These are phyloP conservation scores for Paracamarosporium sp. DNA, from an alignment of 2,329 filamentous ascomycete genomes.

Conservation along the genomic window DNA sequence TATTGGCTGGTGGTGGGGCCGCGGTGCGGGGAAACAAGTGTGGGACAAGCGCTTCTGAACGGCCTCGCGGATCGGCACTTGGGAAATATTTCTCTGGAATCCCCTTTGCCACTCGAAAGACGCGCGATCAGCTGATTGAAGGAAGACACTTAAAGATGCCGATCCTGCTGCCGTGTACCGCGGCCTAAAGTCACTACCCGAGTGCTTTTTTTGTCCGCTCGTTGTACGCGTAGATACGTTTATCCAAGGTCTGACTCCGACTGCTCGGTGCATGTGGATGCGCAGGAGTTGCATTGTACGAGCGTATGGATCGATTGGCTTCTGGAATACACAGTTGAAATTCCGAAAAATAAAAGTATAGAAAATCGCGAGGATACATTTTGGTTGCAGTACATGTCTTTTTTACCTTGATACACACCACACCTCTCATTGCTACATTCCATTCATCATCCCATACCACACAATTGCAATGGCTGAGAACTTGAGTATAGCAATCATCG, in stretches of 20 bases:
- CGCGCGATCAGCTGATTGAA: conserved; percentile 9
- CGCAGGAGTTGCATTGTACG: not conserved
- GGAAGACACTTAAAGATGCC: conserved; percentile 17
- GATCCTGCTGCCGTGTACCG: conserved; percentile 23
- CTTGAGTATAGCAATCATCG: conserved; percentile 40
- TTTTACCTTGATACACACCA: not conserved
- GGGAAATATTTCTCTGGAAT: not conserved
- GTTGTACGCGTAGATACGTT: conserved; percentile 14
- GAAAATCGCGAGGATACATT: not conserved
- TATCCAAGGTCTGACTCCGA: conserved; percentile 8
- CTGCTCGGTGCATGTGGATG: not conserved
- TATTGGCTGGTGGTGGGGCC: not conserved
- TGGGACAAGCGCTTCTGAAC: conserved; percentile 3
- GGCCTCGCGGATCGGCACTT: conserved; percentile 14
- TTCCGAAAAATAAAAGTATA: not conserved
- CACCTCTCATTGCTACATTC: not conserved
- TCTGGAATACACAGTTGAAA: not conserved
- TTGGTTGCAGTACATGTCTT: not conserved
- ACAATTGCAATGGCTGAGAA: conserved; percentile 31
- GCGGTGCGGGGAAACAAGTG: conserved; percentile 10
- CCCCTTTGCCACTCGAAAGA: conserved; percentile 2
- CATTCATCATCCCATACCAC: not conserved
- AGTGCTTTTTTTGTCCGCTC: conserved; percentile 4
- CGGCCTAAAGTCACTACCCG: conserved; percentile 5
- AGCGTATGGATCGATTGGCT: not conserved